Evolutionary conservation across 106 monocot genomes (phyloP).

Genomic region (Allium cepa): DNA sequence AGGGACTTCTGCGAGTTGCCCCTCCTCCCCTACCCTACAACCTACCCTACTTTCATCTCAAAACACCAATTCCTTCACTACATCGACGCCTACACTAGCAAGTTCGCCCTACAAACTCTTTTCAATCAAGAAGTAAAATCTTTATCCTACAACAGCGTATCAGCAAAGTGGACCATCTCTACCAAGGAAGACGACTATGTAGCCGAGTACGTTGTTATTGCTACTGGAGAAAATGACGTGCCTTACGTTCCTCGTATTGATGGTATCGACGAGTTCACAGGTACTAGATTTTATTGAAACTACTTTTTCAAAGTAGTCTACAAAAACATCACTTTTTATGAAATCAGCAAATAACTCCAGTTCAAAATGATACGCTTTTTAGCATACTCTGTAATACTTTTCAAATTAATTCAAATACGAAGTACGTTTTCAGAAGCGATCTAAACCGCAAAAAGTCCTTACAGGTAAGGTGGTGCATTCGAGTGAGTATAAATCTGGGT

Average conservation of each 20-base stretch:
- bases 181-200: constrained; percentile 1
- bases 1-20: constrained; percentile 18
- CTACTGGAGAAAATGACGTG: constrained; percentile 16
- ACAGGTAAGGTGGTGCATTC: constrained; percentile 35
- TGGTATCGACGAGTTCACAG: neutral
- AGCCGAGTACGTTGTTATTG: constrained; percentile 12
- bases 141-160: constrained; percentile 15
- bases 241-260: neutral
- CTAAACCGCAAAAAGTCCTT: constrained; percentile 7
- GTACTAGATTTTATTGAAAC: no score
- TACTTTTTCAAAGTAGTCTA: no score
- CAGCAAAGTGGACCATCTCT: neutral
- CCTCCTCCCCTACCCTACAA: constrained; percentile 5
- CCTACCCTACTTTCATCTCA: constrained; percentile 13
- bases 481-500: constrained; percentile 19
- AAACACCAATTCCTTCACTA: constrained; percentile 10
- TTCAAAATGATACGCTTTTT: no score
- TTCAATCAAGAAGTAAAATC: constrained; percentile 9
- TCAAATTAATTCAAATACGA: no score
- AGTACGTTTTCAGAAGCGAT: no score
- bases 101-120: neutral
- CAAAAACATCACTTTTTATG: no score
- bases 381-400: no score
- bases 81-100: constrained; percentile 9
- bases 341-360: no score